These are phyloP conservation scores for Salix exigua DNA, from an alignment of 345 rosid species.

Conservation along the genomic window DNA sequence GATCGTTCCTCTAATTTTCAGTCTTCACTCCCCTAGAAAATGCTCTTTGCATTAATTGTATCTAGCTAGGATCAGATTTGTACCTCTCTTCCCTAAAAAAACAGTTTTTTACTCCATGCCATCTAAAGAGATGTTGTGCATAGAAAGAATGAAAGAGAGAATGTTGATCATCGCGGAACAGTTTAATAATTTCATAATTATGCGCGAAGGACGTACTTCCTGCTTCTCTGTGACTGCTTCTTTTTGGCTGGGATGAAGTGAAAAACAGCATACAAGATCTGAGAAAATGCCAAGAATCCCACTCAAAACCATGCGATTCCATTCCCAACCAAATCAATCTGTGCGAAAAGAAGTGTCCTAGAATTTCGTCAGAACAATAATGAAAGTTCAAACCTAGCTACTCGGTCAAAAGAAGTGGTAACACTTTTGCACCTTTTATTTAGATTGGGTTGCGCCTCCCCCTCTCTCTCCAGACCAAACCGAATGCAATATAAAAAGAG, in stretches of 20 bases:
- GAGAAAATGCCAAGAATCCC: conserved; percentile 43
- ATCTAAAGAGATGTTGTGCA: not conserved
- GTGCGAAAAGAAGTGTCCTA: not conserved
- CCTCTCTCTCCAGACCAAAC: not conserved
- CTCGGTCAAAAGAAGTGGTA: conserved; percentile 20
- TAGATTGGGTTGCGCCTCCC: not conserved
- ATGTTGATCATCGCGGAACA: not conserved
- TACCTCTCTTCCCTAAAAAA: conserved; percentile 10
- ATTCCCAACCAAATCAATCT: conserved; percentile 16
- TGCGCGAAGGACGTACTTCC: conserved; percentile 15
- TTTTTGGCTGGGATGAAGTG: conserved; percentile 2
- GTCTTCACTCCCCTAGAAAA: conserved; percentile 13
- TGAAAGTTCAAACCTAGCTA: not conserved
- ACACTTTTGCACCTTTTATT: conserved; percentile 18
- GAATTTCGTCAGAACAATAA: conserved; percentile 6
- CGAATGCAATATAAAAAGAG: not conserved
- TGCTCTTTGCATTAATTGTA: not conserved
- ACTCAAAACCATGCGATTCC: conserved; percentile 44
- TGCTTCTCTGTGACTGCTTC: not conserved
- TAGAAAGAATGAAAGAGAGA: not conserved
- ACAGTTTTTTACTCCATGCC: not conserved
- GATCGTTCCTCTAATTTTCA: conserved; percentile 4
- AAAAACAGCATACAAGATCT: conserved; percentile 9
- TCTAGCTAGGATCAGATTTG: not conserved
- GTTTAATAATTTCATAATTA: conserved; percentile 22